phyloP scores from a whole-genome alignment of 495 filamentous ascomycete genomes.

The Usnea hakonensis region DNA sequence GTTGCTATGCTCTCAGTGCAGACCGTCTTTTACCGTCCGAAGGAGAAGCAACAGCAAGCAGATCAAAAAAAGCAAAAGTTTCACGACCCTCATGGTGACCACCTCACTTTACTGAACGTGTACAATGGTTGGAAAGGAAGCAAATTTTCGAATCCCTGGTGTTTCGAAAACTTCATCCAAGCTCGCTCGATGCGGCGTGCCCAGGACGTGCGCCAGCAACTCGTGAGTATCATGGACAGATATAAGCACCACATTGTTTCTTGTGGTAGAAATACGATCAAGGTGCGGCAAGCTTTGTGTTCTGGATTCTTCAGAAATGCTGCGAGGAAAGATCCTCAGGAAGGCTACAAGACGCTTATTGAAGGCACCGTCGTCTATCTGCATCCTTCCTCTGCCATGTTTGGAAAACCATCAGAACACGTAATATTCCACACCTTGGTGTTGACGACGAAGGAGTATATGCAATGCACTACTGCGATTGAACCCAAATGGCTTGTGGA shows the following conservation, averaged over 20 bases:
- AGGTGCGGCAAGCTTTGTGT: conserved; percentile 87
- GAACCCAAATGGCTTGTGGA: conserved; percentile 90
- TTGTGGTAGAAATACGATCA: conserved; percentile 78
- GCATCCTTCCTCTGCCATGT: conserved; percentile 82
- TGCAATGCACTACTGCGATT: conserved; percentile 85
- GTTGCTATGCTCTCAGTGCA: conserved; percentile 88
- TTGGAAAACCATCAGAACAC: conserved; percentile 92
- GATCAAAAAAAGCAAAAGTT: conserved; percentile 98
- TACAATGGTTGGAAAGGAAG: conserved; percentile 90
- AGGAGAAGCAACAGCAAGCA: conserved; percentile 91
- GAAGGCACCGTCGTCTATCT: conserved; percentile 93
- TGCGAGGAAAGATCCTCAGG: conserved; percentile 88
- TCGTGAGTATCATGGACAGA: conserved; percentile 85
- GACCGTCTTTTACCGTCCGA: conserved; percentile 86
- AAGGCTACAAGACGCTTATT: conserved; percentile 93
- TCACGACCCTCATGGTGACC: conserved; percentile 90
- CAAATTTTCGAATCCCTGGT: conserved; percentile 81
- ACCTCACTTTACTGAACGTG: conserved; percentile 89
- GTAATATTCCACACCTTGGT: conserved; percentile 88
- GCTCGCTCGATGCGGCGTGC: conserved; percentile 77
- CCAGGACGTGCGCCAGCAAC: conserved; percentile 85
- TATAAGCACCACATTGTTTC: conserved; percentile 73
- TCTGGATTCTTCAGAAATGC: conserved; percentile 93
- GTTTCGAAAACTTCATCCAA: conserved; percentile 97
- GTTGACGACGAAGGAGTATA: conserved; percentile 93